A percentile compares a stretch with the other conserved stretches of the same genome.
phyloP scores from a whole-genome alignment of 176 grass and related monocot genomes.

The Oryza punctata region DNA sequence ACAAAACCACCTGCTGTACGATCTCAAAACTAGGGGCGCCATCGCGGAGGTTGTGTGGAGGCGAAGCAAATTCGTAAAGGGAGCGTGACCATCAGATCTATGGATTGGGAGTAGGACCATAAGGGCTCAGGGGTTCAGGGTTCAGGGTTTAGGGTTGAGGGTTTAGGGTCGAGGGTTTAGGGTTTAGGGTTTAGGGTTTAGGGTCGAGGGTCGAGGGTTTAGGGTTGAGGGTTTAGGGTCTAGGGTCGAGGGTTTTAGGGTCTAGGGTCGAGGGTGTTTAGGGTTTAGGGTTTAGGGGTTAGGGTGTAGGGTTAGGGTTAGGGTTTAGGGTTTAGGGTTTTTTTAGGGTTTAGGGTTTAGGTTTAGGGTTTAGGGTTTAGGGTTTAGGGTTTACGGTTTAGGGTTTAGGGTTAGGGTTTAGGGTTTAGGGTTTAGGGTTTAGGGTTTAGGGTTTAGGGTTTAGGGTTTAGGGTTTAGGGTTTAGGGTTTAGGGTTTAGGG shows the following conservation, averaged over 20 bases:
- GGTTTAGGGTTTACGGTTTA: not conserved
- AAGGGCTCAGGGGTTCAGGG: slow-evolving; percentile 14
- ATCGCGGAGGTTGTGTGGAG: no score
- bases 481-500: not conserved
- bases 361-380: slow-evolving; percentile 3
- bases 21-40: no score
- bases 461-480: not conserved
- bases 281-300: slow-evolving; percentile 34
- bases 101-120: no score
- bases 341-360: not conserved
- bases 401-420: not conserved
- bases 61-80: no score
- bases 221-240: slow-evolving; percentile 30
- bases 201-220: slow-evolving; percentile 13
- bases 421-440: slow-evolving; percentile 4
- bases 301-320: slow-evolving; percentile 22
- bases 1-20: no score
- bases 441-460: slow-evolving; percentile 8
- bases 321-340: slow-evolving; percentile 15
- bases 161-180: not conserved
- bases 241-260: slow-evolving; percentile 24
- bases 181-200: slow-evolving; percentile 15
- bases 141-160: slow-evolving; percentile 8
- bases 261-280: slow-evolving; percentile 20
- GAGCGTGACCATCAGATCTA: no score